phyloP scores from a whole-genome alignment of 305 asterid genomes.

The Salvia sclarea region DNA sequence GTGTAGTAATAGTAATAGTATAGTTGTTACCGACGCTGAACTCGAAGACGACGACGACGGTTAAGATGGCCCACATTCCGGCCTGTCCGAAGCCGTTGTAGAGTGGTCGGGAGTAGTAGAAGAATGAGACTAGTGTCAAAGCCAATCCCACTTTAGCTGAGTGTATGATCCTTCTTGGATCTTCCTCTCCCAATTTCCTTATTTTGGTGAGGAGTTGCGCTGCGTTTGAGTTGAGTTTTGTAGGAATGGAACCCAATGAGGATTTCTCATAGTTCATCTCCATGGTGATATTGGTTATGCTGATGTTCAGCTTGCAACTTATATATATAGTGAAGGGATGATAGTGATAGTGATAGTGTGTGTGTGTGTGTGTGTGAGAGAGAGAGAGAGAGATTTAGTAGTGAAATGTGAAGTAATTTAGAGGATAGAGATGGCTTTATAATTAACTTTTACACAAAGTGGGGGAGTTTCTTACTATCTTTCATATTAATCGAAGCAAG shows the following conservation, averaged over 20 bases:
- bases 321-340: no score
- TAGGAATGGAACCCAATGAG: conserved; percentile 9
- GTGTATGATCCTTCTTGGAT: conserved; percentile 66
- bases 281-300: no score
- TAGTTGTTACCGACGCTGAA: conserved; percentile 56
- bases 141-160: conserved; percentile 72
- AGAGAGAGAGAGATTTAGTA: no score
- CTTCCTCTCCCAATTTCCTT: conserved; percentile 60
- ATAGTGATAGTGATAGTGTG: no score
- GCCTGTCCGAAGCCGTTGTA: conserved; percentile 72
- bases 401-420: no score
- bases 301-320: no score
- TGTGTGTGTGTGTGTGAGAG: no score
- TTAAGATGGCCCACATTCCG: conserved; percentile 79
- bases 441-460: no score
- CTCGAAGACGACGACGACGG: conserved; percentile 81
- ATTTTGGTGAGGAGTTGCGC: conserved; percentile 24
- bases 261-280: conserved; percentile 28
- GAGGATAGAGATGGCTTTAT: no score
- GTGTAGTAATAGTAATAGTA: no score
- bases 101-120: conserved; percentile 68
- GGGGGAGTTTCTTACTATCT: no score
- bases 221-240: conserved; percentile 29
- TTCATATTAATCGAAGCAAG: no score
- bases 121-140: conserved; percentile 58